These are phyloP conservation scores for Pseudoneurospora amorphoporcata DNA, from an alignment of 495 filamentous ascomycete genomes.

Conservation along the genomic window DNA sequence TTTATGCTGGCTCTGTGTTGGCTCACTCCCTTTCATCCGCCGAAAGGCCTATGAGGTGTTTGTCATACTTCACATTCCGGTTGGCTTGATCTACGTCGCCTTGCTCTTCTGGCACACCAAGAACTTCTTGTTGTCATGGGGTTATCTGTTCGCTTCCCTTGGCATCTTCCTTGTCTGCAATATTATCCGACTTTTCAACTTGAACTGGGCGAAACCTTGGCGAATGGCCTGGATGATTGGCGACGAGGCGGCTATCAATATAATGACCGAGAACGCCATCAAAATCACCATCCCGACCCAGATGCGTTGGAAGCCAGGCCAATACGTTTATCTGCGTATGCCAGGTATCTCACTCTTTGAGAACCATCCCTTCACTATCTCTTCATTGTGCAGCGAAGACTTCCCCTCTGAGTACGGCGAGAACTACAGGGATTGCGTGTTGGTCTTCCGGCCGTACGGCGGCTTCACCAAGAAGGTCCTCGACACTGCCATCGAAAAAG, in stretches of 20 bases:
- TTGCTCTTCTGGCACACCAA: conserved; percentile 94
- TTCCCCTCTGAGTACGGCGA: conserved; percentile 84
- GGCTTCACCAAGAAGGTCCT: conserved; percentile 81
- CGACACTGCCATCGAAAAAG: conserved; percentile 64
- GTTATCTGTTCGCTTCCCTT: conserved; percentile 74
- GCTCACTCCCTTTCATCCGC: conserved; percentile 62
- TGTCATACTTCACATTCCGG: conserved; percentile 67
- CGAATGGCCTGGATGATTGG: conserved; percentile 70
- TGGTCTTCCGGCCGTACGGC: conserved; percentile 84
- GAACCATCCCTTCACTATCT: conserved; percentile 93
- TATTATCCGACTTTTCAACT: conserved; percentile 54
- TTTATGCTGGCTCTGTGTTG: conserved; percentile 68
- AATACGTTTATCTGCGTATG: conserved; percentile 92
- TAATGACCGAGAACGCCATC: conserved; percentile 84
- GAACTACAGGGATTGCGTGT: conserved; percentile 72
- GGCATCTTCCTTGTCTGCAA: conserved; percentile 68
- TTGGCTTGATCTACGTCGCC: conserved; percentile 68
- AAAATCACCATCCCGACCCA: conserved; percentile 90
- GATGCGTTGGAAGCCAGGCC: conserved; percentile 86
- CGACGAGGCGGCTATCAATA: conserved; percentile 75
- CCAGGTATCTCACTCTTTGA: conserved; percentile 81
- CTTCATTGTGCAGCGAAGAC: conserved; percentile 73
- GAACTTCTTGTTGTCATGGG: conserved; percentile 86
- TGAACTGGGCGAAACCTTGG: conserved; percentile 82
- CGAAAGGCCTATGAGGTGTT: conserved; percentile 70